Evolutionary conservation across 2,329 filamentous ascomycete species (phyloP).

Genomic region (Alternaria viburni): DNA sequence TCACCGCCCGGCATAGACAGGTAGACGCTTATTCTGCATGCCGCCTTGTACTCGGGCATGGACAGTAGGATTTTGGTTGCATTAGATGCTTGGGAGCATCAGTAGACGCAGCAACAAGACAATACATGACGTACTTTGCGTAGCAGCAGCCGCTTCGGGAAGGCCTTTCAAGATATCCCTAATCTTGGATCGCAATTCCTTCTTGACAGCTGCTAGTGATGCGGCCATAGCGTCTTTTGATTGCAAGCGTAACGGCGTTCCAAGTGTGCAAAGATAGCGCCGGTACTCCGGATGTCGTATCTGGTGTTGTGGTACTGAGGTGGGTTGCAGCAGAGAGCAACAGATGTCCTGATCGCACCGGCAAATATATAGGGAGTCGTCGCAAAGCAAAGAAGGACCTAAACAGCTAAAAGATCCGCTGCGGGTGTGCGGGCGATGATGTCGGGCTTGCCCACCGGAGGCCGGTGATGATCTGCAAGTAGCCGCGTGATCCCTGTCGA

Average conservation of each 20-base stretch:
- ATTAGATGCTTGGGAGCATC: conserved; percentile 61
- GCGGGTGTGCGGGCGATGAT: conserved; percentile 23
- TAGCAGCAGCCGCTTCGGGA: conserved; percentile 64
- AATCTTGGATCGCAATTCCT: conserved; percentile 74
- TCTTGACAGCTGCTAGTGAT: conserved; percentile 72
- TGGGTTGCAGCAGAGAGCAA: neutral
- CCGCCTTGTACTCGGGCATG: conserved; percentile 76
- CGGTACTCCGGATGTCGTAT: neutral
- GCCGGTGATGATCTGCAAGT: conserved; percentile 38
- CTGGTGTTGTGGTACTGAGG: neutral
- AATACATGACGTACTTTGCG: conserved; percentile 72
- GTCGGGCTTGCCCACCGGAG: conserved; percentile 16
- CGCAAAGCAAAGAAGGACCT: neutral
- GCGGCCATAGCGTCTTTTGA: conserved; percentile 46
- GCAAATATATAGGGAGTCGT: neutral
- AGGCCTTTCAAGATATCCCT: conserved; percentile 69
- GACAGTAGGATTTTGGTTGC: conserved; percentile 70
- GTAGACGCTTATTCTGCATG: conserved; percentile 81
- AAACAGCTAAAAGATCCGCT: conserved; percentile 11
- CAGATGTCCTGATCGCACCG: neutral
- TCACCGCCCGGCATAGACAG: conserved; percentile 91
- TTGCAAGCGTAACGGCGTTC: conserved; percentile 19
- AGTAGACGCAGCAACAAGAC: conserved; percentile 9
- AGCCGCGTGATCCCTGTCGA: conserved; percentile 31
- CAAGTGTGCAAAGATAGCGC: conserved; percentile 15